Conservation (phyloP, 768 basidiomycete species). For the Amanita exitialis region DNA sequence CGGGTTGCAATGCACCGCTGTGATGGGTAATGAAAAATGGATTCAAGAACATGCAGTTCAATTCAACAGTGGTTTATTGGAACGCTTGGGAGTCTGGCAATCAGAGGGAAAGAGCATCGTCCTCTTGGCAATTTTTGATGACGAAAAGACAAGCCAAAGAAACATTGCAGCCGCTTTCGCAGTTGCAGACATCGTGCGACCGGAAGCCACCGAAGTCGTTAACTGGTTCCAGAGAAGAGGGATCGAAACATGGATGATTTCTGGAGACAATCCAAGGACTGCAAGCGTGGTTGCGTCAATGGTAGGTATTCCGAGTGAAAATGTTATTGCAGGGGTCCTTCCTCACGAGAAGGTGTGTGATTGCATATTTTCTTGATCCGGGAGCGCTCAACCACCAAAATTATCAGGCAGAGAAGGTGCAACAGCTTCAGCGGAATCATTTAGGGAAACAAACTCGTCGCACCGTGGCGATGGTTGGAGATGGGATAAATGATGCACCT, state of each 20-base stretch:
- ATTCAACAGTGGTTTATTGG: constrained; percentile 19
- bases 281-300: constrained; percentile 59
- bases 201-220: constrained; percentile 48
- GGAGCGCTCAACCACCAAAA: neutral
- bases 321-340: constrained; percentile 72
- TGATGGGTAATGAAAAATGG: constrained; percentile 67
- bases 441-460: constrained; percentile 18
- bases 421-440: constrained; percentile 35
- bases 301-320: constrained; percentile 54
- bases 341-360: constrained; percentile 65
- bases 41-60: constrained; percentile 36
- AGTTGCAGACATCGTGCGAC: constrained; percentile 53
- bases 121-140: constrained; percentile 40
- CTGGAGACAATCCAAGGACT: constrained; percentile 61
- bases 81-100: constrained; percentile 45
- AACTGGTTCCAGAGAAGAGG: constrained; percentile 38
- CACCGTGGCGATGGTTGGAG: constrained; percentile 47
- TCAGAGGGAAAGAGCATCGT: constrained; percentile 61
- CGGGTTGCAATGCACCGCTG: constrained; percentile 27
- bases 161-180: constrained; percentile 43
- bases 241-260: constrained; percentile 69
- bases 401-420: constrained; percentile 45
- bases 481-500: constrained; percentile 56
- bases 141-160: neutral
- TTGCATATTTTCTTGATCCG: neutral